A percentile compares a stretch with the other conserved stretches of the same genome.
phyloP scores from a whole-genome alignment of 2,329 filamentous ascomycete genomes.

The Ophiobolus disseminans region DNA sequence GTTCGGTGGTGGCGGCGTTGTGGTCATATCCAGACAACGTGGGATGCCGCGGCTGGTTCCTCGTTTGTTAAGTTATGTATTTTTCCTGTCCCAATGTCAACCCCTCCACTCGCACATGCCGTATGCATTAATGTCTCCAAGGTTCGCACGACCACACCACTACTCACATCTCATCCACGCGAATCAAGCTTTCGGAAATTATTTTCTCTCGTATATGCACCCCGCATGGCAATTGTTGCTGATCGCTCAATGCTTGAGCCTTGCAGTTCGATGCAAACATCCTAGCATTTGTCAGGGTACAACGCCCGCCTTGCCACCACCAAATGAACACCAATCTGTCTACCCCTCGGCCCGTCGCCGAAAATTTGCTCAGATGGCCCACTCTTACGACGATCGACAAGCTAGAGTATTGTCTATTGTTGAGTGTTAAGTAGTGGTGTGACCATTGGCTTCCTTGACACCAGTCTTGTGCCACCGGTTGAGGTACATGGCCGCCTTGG shows the following conservation, averaged over 20 bases:
- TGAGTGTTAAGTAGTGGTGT: background rate
- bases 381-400: background rate
- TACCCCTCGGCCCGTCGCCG: background rate
- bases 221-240: background rate
- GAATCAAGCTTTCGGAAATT: conserved; percentile 10
- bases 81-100: background rate
- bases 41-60: too few relatives aligned
- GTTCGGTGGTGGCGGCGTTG: too few relatives aligned
- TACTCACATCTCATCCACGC: background rate
- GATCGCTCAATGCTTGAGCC: background rate
- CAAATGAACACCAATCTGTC: conserved; percentile 1
- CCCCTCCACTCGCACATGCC: background rate
- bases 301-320: background rate
- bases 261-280: background rate
- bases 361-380: background rate
- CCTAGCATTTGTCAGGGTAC: background rate
- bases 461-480: conserved; percentile 12
- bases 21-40: too few relatives aligned
- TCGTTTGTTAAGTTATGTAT: too few relatives aligned
- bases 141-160: background rate
- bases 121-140: background rate
- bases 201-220: conserved; percentile 12
- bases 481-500: conserved; percentile 15
- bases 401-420: background rate
- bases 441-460: conserved; percentile 4